Conservation (phyloP, 1,139 yeast species). For the Scheffersomyces cryptocercus region DNA sequence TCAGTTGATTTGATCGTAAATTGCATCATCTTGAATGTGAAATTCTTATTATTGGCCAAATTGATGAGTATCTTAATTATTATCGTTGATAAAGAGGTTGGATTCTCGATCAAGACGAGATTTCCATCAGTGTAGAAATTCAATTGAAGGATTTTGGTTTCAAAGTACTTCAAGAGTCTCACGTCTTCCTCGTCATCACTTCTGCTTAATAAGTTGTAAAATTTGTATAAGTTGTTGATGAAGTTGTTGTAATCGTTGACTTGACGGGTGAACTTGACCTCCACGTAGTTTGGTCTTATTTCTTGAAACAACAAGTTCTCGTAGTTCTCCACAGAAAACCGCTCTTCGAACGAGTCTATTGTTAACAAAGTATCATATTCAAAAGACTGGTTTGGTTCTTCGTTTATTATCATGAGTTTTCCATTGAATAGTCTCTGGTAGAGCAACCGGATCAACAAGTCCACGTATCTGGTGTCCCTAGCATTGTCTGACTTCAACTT, state of each 20-base stretch:
- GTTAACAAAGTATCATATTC: slow-evolving; percentile 15
- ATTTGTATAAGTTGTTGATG: slow-evolving; percentile 24
- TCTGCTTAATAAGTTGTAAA: slow-evolving; percentile 22
- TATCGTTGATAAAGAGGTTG: slow-evolving; percentile 31
- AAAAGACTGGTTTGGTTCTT: slow-evolving; percentile 1
- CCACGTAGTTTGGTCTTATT: slow-evolving; percentile 27
- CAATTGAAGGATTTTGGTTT: slow-evolving; percentile 18
- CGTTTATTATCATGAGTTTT: slow-evolving; percentile 9
- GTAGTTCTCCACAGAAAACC: slow-evolving; percentile 13
- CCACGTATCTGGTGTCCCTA: neutral
- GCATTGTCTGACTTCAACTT: slow-evolving; percentile 1
- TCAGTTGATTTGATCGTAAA: slow-evolving; percentile 36
- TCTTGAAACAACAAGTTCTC: slow-evolving; percentile 15
- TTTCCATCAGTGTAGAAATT: slow-evolving; percentile 30
- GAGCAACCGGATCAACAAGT: slow-evolving; percentile 4
- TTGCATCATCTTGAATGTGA: slow-evolving; percentile 21
- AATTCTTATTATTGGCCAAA: slow-evolving; percentile 18
- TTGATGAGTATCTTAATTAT: slow-evolving; percentile 27
- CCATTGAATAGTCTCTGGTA: slow-evolving; percentile 13
- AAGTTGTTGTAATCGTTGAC: slow-evolving; percentile 31
- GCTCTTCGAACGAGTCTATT: slow-evolving; percentile 15
- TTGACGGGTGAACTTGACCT: slow-evolving; percentile 28
- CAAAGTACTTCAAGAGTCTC: slow-evolving; percentile 17
- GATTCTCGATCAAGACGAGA: slow-evolving; percentile 25
- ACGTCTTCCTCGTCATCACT: slow-evolving; percentile 4